phyloP scores from a whole-genome alignment of 495 filamentous ascomycete genomes.

The Lasiosphaeria hispida region DNA sequence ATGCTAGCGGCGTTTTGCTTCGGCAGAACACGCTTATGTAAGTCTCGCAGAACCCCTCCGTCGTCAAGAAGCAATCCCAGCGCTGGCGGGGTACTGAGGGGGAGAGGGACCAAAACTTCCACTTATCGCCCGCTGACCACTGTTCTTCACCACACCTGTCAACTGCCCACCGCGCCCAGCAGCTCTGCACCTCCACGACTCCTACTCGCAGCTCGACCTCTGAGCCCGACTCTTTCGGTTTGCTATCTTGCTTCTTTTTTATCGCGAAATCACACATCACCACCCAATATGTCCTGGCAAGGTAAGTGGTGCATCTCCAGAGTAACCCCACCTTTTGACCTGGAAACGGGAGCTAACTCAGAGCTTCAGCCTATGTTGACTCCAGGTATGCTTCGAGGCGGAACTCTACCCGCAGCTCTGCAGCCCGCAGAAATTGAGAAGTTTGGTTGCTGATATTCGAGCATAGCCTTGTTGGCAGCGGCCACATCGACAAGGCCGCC shows the following conservation, averaged over 20 bases:
- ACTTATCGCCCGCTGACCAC: conserved; percentile 20
- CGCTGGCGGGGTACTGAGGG: conserved; percentile 8
- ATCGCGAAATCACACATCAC: conserved; percentile 10
- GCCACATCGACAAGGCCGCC: conserved; percentile 82
- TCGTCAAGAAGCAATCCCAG: neutral
- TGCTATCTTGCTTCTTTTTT: neutral
- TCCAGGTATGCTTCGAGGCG: conserved; percentile 36
- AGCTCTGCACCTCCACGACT: conserved; percentile 4
- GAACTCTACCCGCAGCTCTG: neutral
- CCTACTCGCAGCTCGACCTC: neutral
- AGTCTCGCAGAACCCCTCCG: conserved; percentile 1
- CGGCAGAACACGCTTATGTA: conserved; percentile 4
- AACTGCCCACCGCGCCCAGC: neutral
- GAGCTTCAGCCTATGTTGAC: conserved; percentile 48
- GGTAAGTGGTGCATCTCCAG: conserved; percentile 32
- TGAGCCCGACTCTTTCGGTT: neutral
- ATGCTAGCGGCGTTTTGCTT: neutral
- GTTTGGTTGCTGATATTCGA: conserved; percentile 2
- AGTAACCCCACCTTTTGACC: conserved; percentile 37
- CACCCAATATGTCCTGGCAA: conserved; percentile 58
- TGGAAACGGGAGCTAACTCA: conserved; percentile 36
- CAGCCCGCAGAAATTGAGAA: neutral
- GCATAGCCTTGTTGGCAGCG: conserved; percentile 73
- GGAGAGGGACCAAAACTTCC: conserved; percentile 8
- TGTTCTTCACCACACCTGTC: conserved; percentile 10